Evolutionary conservation across 345 rosid genomes (phyloP).

Genomic region (Odontarrhena argentea): DNA sequence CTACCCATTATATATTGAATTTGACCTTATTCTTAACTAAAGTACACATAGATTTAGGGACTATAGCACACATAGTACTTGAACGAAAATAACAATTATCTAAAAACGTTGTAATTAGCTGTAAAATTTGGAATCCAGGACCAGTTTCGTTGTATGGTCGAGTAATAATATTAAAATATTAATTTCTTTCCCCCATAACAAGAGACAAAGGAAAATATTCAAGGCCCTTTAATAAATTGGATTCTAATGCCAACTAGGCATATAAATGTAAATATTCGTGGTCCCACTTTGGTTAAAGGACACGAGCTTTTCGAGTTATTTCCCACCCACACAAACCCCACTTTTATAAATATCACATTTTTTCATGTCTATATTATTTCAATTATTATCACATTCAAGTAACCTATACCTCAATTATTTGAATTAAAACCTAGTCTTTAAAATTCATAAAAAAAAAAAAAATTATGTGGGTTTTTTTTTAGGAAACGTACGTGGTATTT

Average conservation of each 20-base stretch:
- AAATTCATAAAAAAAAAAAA: background rate
- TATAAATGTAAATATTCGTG: slow-evolving; percentile 30
- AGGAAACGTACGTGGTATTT: slow-evolving; percentile 17
- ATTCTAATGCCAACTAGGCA: slow-evolving; percentile 39
- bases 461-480: background rate
- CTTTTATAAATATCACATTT: slow-evolving; percentile 20
- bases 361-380: slow-evolving; percentile 9
- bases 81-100: background rate
- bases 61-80: background rate
- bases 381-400: slow-evolving; percentile 17
- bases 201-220: slow-evolving; percentile 12
- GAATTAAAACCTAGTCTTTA: background rate
- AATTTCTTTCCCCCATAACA: background rate
- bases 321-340: slow-evolving; percentile 35
- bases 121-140: slow-evolving; percentile 27
- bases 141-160: slow-evolving; percentile 36
- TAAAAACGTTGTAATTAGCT: slow-evolving; percentile 29
- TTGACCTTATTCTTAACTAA: slow-evolving; percentile 25
- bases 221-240: slow-evolving; percentile 20
- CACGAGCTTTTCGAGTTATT: slow-evolving; percentile 35
- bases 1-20: slow-evolving; percentile 29
- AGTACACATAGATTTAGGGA: background rate
- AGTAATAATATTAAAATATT: slow-evolving; percentile 13
- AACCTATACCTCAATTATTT: slow-evolving; percentile 31
- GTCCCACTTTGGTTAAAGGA: slow-evolving; percentile 33